phyloP scores from a whole-genome alignment of 2,329 filamentous ascomycete genomes.

The Claviceps sp. region DNA sequence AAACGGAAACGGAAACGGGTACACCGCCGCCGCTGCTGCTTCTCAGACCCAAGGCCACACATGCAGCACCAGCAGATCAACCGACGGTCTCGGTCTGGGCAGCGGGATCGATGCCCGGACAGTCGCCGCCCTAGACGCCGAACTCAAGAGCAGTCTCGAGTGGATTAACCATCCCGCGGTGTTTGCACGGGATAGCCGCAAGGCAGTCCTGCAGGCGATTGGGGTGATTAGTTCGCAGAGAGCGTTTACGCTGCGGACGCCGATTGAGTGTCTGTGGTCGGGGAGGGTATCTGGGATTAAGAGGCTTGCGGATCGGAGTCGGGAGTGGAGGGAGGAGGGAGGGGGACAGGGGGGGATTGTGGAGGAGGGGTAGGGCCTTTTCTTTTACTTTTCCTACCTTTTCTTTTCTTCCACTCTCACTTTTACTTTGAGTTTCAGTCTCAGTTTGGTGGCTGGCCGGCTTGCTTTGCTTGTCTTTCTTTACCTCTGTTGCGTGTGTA shows the following conservation, averaged over 20 bases:
- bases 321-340: constrained; percentile 82
- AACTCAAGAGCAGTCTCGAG: constrained; percentile 80
- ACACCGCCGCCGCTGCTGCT: constrained; percentile 13
- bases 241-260: constrained; percentile 83
- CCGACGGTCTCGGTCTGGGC: constrained; percentile 44
- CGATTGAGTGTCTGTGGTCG: constrained; percentile 83
- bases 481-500: no score
- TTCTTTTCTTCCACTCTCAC: background rate
- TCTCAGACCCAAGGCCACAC: constrained; percentile 9
- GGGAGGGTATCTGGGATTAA: constrained; percentile 69
- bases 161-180: constrained; percentile 97
- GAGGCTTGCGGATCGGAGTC: constrained; percentile 66
- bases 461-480: no score
- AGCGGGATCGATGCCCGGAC: constrained; percentile 73
- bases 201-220: constrained; percentile 90
- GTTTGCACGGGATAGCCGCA: constrained; percentile 85
- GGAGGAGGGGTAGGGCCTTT: constrained; percentile 37
- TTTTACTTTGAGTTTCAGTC: no score
- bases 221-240: constrained; percentile 92
- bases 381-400: background rate
- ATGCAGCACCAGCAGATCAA: constrained; percentile 38
- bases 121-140: constrained; percentile 76
- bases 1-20: constrained; percentile 18
- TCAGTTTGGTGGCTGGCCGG: no score
- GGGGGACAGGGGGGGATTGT: constrained; percentile 57